A percentile compares a stretch with the other conserved stretches of the same genome.
Evolutionary conservation across 208 protist species (phyloP).

Genomic region (Polymyxa betae): DNA sequence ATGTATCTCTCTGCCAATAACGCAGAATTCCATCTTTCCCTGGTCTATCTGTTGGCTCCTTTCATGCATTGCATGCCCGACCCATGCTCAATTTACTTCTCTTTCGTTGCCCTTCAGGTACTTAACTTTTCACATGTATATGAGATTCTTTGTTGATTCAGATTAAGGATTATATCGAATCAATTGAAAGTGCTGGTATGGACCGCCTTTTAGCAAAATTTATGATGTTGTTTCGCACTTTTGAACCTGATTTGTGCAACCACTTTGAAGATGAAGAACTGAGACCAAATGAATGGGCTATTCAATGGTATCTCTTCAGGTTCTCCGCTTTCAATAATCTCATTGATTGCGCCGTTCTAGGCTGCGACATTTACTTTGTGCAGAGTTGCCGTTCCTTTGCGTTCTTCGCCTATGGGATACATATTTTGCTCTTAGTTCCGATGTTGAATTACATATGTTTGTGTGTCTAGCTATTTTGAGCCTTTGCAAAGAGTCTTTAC

Average conservation of each 20-base stretch:
- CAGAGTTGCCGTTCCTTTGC: conserved; percentile 27
- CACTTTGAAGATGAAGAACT: conserved; percentile 47
- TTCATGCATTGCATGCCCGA: conserved; percentile 50
- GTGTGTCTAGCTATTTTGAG: conserved; percentile 39
- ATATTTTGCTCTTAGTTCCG: conserved; percentile 36
- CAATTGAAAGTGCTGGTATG: conserved; percentile 27
- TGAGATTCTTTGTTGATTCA: not conserved
- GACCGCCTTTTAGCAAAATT: conserved; percentile 39
- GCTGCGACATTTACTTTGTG: conserved; percentile 21
- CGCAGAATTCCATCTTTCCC: not conserved
- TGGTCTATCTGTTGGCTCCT: conserved; percentile 4
- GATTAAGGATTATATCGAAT: conserved; percentile 36
- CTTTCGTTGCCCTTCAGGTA: conserved; percentile 2
- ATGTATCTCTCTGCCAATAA: conserved; percentile 41
- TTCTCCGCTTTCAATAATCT: not conserved
- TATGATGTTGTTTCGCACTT: conserved; percentile 52
- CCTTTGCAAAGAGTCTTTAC: conserved; percentile 42
- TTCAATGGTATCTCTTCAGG: not conserved
- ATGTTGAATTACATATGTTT: conserved; percentile 26
- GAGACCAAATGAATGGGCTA: conserved; percentile 34
- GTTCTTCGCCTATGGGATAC: conserved; percentile 41
- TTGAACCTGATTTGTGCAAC: conserved; percentile 49
- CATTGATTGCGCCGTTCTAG: not conserved
- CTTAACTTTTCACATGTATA: not conserved
- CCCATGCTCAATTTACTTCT: conserved; percentile 35